Evolutionary conservation across 495 filamentous ascomycete species (phyloP), one percentile per base, ranked within the genome.

Genomic region (Hypoxylon rickii): DNA sequence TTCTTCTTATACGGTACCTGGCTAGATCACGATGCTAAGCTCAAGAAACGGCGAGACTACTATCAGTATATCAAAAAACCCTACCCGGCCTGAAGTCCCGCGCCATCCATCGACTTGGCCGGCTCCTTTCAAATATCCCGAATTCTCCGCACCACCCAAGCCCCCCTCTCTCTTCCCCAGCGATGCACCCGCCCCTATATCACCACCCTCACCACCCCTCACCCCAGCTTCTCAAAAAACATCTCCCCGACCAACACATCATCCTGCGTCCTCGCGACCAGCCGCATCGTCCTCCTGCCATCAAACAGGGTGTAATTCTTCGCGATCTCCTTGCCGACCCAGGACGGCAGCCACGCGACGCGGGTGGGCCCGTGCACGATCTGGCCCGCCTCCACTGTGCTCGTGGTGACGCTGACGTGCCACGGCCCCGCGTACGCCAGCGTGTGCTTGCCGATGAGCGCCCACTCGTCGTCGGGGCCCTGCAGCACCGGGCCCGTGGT

Each of bases 391-490:
- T 61, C 58, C 24, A 55, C 51, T 7, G 45, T 36, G 13, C 49
- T 36, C 26, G 51, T 61, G 10, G 51, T 61, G 33, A 50, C 36
- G 41, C 45, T 61, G 29, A 61, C 51, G 46, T 47, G 36, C 45
- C 45, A 61, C 29, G 58, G 58, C 29, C 51, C 58, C 1, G 51
- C 26, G 32, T 62, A 62, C 37, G 52, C 15, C 16, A 62, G 19
- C 21, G 47, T 62, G 44, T 62, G 58, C 22, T 62, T 56, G 18
- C 52, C 51, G 22, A 63, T 57, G 13, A 62, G 58, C 7, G 58
- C 41, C 51, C 51, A 56, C 36, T 62, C 51, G 10, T 26, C 58
- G 13, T 62, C 51, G 13, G 58, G 22, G 37, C 42, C 51, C 11
- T 51, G 37, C 10, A 29, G 34, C 7, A 11, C n/a, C n/a, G n/a